A percentile compares a stretch with the other conserved stretches of the same genome.
phyloP scores from a whole-genome alignment of 2,329 filamentous ascomycete species.

The Trichophyton equinum region DNA sequence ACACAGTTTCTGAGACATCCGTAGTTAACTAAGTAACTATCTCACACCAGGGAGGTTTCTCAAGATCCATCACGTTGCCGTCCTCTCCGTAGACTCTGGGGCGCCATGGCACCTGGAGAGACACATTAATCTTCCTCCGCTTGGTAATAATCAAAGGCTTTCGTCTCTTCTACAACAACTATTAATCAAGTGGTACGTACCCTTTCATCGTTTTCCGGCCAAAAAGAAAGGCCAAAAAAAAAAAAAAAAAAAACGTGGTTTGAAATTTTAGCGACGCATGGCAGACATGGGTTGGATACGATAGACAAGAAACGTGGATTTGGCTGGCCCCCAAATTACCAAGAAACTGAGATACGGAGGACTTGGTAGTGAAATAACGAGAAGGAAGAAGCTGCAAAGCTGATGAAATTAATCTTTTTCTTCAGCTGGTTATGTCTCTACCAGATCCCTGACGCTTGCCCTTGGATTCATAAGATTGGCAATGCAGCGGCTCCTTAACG shows the following conservation, averaged over 20 bases:
- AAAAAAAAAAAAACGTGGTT: not conserved
- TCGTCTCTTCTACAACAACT: not conserved
- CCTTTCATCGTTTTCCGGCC: not conserved
- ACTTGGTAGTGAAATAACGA: not conserved
- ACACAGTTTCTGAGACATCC: not conserved
- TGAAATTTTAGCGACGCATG: not conserved
- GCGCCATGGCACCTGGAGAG: not conserved
- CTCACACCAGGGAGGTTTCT: not conserved
- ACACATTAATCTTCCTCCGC: not conserved
- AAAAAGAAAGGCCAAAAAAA: not conserved
- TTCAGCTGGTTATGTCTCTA: not conserved
- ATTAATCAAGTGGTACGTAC: not conserved
- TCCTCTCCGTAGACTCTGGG: not conserved
- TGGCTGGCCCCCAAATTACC: not conserved
- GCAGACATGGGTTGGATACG: slow-evolving; percentile 1
- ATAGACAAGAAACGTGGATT: not conserved
- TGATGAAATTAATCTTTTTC: not conserved
- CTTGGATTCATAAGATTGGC: not conserved
- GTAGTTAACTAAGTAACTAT: no score
- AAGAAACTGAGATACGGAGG: not conserved
- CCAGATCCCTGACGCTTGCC: not conserved
- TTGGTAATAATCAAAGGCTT: not conserved
- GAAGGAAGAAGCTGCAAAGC: not conserved
- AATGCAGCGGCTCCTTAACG: not conserved
- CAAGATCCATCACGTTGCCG: not conserved